Base-by-base conservation (phyloP, 805 yeast genomes). In the Zygoascus bituminiphila region DNA sequence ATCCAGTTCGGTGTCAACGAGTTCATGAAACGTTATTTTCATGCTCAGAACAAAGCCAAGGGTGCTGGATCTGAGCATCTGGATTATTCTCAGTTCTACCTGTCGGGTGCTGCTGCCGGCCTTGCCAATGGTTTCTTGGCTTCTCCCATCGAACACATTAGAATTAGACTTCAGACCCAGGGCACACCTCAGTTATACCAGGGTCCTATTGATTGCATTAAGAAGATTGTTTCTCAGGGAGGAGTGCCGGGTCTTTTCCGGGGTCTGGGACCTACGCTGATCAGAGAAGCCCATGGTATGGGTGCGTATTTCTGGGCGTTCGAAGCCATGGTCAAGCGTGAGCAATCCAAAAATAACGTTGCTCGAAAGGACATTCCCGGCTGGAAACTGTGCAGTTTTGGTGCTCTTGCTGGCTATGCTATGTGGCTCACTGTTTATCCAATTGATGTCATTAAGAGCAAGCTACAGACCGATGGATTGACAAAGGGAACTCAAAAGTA, bases 1-100 rank as follows among this genome's bases (percentile, higher is more conserved):
- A 85, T 91, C 37, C 98, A 93, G 67, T 93, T 93, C 62, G 93
- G 96, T 42, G 95, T 88, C 33, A 89, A 89, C 61, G 98, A 93
- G 65, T 83, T 75, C 60, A 88, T 91, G 96, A 93, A 93, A 68
- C 74, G 97, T 59, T 69, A 74, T 51, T 88, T 84, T 61, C 65
- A 62, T 41, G 70, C 69, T 45, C 62, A 62, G 20, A 74, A 75
- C 54, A 76, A 75, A 14, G 48, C 56, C 3, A 58, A 58, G 3
- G 68, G 66, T 17, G 55, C 57, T 4, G 60, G 62, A 23, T 69
- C 70, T 15, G 51, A 51, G 2, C 43, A 52, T 9, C 68, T 88
- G 51, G 62, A 78, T 7, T 71, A 79, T 38, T 52, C 68, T 4
- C 95, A 93, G 63, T 88, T 79, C 57, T 89, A 88, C 67, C 56